These are phyloP conservation scores for Aspergillus fumigatiaffinis DNA, from an alignment of 2,329 filamentous ascomycete species.

Conservation along the genomic window DNA sequence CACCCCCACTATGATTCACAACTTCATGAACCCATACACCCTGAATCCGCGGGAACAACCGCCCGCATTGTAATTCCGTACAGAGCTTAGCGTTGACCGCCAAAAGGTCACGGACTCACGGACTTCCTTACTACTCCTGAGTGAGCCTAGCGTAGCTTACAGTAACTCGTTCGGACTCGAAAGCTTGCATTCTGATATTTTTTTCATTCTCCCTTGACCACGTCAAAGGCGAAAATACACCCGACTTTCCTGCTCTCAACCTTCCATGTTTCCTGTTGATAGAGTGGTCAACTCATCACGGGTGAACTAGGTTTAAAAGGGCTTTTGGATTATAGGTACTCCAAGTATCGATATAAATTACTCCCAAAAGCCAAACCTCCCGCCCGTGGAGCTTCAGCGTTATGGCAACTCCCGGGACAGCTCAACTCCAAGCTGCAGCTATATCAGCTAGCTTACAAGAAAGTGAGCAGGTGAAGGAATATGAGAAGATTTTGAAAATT, in stretches of 20 bases:
- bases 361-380: not conserved
- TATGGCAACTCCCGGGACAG: slow-evolving; percentile 31
- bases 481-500: slow-evolving; percentile 75
- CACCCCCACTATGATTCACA: slow-evolving; percentile 1
- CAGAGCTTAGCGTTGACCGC: slow-evolving; percentile 5
- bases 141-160: not conserved
- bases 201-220: slow-evolving; percentile 1
- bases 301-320: not conserved
- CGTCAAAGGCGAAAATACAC: not conserved
- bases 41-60: not conserved
- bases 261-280: not conserved
- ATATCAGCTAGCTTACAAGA: slow-evolving; percentile 31
- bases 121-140: too few relatives aligned
- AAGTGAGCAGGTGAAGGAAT: slow-evolving; percentile 61
- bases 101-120: too few relatives aligned
- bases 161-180: not conserved
- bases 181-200: slow-evolving; percentile 8
- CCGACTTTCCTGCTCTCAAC: not conserved
- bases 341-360: not conserved
- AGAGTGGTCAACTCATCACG: not conserved
- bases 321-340: not conserved
- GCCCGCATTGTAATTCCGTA: slow-evolving; percentile 3
- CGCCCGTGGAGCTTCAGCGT: slow-evolving; percentile 14
- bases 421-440: slow-evolving; percentile 31
- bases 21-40: not conserved